Conservation (phyloP, 305 asterid species). For the Caryopteris hybrid region DNA sequence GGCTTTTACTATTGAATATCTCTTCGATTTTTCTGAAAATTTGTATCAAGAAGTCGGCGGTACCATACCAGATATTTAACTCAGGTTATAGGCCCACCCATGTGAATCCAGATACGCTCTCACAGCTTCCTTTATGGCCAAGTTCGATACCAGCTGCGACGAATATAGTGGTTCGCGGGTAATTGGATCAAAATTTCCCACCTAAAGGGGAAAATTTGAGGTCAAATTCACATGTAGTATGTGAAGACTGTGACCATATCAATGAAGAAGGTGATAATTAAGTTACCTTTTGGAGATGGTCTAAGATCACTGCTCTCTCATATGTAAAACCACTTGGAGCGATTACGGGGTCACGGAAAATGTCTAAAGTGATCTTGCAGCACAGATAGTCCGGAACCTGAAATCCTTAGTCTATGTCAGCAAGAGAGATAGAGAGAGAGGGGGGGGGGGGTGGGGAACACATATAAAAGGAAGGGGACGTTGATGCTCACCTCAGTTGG, state of each 20-base stretch:
- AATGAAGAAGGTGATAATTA: not conserved
- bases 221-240: not conserved
- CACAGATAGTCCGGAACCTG: slow-evolving; percentile 90
- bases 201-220: slow-evolving; percentile 37
- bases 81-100: slow-evolving; percentile 83
- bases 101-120: slow-evolving; percentile 58
- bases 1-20: slow-evolving; percentile 8
- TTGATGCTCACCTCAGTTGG: slow-evolving; percentile 52
- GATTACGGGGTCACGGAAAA: slow-evolving; percentile 88
- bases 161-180: slow-evolving; percentile 61
- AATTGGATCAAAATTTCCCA: slow-evolving; percentile 79
- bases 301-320: slow-evolving; percentile 80
- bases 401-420: slow-evolving; percentile 21
- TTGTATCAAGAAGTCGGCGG: slow-evolving; percentile 4
- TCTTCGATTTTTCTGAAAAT: no score
- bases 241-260: not conserved
- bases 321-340: slow-evolving; percentile 89
- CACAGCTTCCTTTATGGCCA: slow-evolving; percentile 92
- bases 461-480: not conserved
- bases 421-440: not conserved
- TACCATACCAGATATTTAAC: slow-evolving; percentile 25
- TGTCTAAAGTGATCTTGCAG: slow-evolving; percentile 78
- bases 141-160: slow-evolving; percentile 71
- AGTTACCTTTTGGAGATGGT: slow-evolving; percentile 69
- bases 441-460: not conserved